A percentile compares a stretch with the other conserved stretches of the same genome.
These are phyloP conservation scores for Trichoderma endophyticum DNA, from an alignment of 2,329 filamentous ascomycete species.

Conservation along the genomic window DNA sequence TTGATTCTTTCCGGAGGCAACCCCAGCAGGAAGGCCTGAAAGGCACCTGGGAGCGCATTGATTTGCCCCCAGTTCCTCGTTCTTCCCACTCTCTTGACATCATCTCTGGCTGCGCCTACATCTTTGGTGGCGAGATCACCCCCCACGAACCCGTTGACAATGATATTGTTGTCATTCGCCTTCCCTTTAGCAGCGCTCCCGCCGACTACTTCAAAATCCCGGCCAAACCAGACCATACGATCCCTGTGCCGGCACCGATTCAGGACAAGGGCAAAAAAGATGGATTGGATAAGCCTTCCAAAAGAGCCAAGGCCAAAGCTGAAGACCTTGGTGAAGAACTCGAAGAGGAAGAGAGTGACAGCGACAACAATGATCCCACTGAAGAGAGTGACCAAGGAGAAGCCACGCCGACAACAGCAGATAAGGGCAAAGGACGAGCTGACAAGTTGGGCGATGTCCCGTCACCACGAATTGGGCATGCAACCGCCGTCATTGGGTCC, in stretches of 20 bases:
- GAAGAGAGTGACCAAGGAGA: slow-evolving; percentile 7
- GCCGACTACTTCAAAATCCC: slow-evolving; percentile 60
- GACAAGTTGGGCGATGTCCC: slow-evolving; percentile 49
- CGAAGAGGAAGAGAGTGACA: slow-evolving; percentile 9
- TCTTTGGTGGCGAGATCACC: slow-evolving; percentile 74
- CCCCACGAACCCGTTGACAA: slow-evolving; percentile 69
- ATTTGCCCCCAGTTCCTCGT: slow-evolving; percentile 57
- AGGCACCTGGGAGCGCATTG: slow-evolving; percentile 60
- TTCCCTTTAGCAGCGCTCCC: slow-evolving; percentile 55
- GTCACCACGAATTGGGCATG: slow-evolving; percentile 67
- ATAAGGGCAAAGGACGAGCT: slow-evolving; percentile 42
- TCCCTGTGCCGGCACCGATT: slow-evolving; percentile 21
- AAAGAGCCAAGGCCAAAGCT: slow-evolving; percentile 20
- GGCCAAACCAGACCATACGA: slow-evolving; percentile 45
- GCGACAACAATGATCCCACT: not conserved
- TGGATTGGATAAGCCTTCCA: slow-evolving; percentile 37
- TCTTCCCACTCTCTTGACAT: slow-evolving; percentile 72
- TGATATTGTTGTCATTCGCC: slow-evolving; percentile 62
- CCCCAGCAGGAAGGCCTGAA: slow-evolving; percentile 38
- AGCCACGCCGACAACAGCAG: slow-evolving; percentile 21
- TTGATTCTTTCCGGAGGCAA: slow-evolving; percentile 13
- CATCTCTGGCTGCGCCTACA: slow-evolving; percentile 52
- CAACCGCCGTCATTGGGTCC: slow-evolving; percentile 63
- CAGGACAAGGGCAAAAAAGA: slow-evolving; percentile 34
- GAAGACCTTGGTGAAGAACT: slow-evolving; percentile 1